A percentile compares a stretch with the other conserved stretches of the same genome.
phyloP scores from a whole-genome alignment of 1,139 yeast species.

The Lodderomyces pseudojiufengensis region DNA sequence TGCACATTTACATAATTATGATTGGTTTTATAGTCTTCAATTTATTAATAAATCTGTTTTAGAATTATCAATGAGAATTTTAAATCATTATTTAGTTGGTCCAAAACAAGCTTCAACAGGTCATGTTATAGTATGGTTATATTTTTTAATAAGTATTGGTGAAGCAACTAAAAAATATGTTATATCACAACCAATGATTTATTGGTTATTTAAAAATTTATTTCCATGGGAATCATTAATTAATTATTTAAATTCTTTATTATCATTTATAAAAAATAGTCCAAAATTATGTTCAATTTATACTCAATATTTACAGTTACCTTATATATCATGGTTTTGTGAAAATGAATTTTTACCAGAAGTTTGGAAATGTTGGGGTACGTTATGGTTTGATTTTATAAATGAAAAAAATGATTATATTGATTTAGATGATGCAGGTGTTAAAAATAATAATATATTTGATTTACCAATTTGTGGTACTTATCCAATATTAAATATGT shows the following conservation, averaged over 20 bases:
- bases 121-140: constrained; percentile 69
- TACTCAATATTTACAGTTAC: constrained; percentile 30
- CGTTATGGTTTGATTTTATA: constrained; percentile 69
- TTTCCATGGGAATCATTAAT: constrained; percentile 69
- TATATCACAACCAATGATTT: constrained; percentile 44
- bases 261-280: constrained; percentile 30
- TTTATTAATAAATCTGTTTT: constrained; percentile 61
- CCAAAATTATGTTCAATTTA: constrained; percentile 23
- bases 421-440: constrained; percentile 54
- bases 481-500: constrained; percentile 25
- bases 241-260: constrained; percentile 55
- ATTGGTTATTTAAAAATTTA: constrained; percentile 50
- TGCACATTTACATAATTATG: constrained; percentile 41
- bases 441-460: constrained; percentile 49
- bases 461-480: constrained; percentile 70
- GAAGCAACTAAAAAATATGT: constrained; percentile 51
- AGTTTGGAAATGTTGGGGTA: constrained; percentile 84
- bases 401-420: constrained; percentile 48
- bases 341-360: constrained; percentile 64
- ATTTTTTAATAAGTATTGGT: constrained; percentile 61
- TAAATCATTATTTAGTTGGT: constrained; percentile 62
- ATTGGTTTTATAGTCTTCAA: constrained; percentile 58
- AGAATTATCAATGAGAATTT: constrained; percentile 62
- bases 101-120: constrained; percentile 69
- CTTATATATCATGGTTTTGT: constrained; percentile 41